Evolutionary conservation across 179 eudicot genomes (phyloP), one percentile per base, ranked within the genome.

Genomic region (Amaranthus tricolor): DNA sequence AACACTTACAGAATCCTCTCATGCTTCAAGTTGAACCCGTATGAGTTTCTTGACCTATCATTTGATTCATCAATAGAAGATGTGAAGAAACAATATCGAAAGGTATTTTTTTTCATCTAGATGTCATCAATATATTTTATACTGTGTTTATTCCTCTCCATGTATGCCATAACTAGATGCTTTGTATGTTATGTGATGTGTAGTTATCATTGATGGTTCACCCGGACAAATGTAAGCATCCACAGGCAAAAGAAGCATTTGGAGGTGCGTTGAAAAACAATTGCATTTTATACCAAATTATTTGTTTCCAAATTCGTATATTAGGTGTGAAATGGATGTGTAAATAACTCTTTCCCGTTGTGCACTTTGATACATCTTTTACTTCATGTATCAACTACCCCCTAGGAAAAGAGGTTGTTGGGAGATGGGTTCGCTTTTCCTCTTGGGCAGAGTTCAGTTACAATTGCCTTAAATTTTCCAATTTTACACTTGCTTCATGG

Each of bases 221-320:
- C 77, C 99, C 99, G 76, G 98, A 96, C 84, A 93, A 96, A 75
- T 96, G 99, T 85, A 96, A 93, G 80, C 99, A 96, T 87, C 98
- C 97, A 69, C 96, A 88, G 82, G 99, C 99, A 48, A 94, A 93
- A 86, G 99, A 96, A 74, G 99, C 99, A 61, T 96, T 96, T 84
- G 97, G 89, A 80, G 99, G 99, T 96, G 78, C 24, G 53, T 65
- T 21, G 0, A 19, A n/a, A n/a, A n/a, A 31, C n/a, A 21, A 4
- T 6, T 58, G 48, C 9, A 19, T 43, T 17, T 16, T 16, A 21
- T 20, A 13, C 57, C 11, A 11, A 48, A n/a, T 40, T n/a, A 21
- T 3, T 21, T 51, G 19, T 16, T 67, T 68, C 47, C 12, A 16
- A 21, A 9, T 2, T 71, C 10, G 53, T 31, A 52, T 8, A 24